Evolutionary conservation across 169 alveolate species (phyloP), one percentile per base, ranked within the genome.

Genomic region (Eimeria acervulina): DNA sequence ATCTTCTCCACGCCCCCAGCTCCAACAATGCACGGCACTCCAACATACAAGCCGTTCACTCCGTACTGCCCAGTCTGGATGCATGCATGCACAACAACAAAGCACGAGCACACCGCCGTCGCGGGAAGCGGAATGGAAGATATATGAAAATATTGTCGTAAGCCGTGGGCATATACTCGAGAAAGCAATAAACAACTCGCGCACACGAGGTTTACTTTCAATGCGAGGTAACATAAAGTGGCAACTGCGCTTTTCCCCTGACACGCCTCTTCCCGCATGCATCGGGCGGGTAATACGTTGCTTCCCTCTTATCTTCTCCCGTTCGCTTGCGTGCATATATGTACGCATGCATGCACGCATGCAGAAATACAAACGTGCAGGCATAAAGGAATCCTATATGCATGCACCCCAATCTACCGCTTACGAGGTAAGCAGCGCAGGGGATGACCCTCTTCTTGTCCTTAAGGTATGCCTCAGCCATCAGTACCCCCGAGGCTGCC

Each of bases 11-110:
- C 97, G 26, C 98, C 98, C 66, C 96, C 95, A 74, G 85, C 94
- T 47, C 98, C 98, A 72, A 97, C 96, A n/a, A 97, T 78, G 61
- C 97, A 95, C 61, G 98, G 98, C 80, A 97, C 98, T n/a, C 98
- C 98, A 83, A 96, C 97, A 78, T 97, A 97, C 51, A 97, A 90
- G 87, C 96, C 98, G 70, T 96, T 95, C 28, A 97, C 97, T 51
- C 98, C 98, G 80, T 97, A 97, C 85, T 97, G 97, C 26, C 97
- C 97, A 66, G 93, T 83, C 97, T 95, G 88, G 31, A 63, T 63
- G 74, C 33, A 63, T 26, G 38, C 74, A 63, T n/a, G 74, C 74
- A 63, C 15, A 59, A n/a, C 68, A 59, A 47, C 55, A 47, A 5
- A 5, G 55, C 5, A 47, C 12, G 55, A 3, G 68, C 68, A 59